Base-by-base conservation (phyloP, 306 rosid genomes). In the Trifolium repens region DNA sequence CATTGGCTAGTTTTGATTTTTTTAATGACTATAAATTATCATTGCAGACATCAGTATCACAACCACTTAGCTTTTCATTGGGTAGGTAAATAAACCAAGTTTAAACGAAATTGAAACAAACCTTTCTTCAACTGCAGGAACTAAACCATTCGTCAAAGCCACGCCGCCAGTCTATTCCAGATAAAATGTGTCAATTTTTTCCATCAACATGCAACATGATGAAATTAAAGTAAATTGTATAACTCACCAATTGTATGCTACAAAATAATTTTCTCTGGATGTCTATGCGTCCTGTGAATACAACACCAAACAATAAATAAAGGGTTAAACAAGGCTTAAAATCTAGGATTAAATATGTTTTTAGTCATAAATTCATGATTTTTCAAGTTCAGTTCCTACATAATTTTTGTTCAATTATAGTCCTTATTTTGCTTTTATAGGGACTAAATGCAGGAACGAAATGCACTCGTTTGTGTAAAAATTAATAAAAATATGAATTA, bases 51-150 rank as follows among this genome's bases (percentile, higher is more conserved):
- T 32, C 35, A 32, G 35, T 32, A 5, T 32, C 35, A 32, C 5
- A 32, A 32, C 35, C 35, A 4, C 35, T 32, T 32, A 32, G 5
- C 35, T 32, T 32, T 4, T 32, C 35, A 32, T 32, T 4, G 49
- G 39, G 26, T 53, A 69, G 59, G 73, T 49, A 40, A 44, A 69
- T 62, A 47, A 46, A 71, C 26, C 64, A 49, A 76, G 43, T 52
- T 49, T 16, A 68, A 58, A 46, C n/a, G 46, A 74, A 53, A 74
- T 53, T 1, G 54, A 75, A 82, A 86, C 89, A 76, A 83, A 94
- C 97, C 98, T 89, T 78, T 94, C 98, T 89, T 94, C 98, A 67
- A 89, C 86, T 58, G 96, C 93, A 46, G 98, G 79, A 76, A 94
- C 77, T 75, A 94, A 90, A 75, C 97, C 97, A 79, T 74, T 88